Conservation (phyloP, 2,329 filamentous ascomycete genomes). For the Pseudocercospora ulei region DNA sequence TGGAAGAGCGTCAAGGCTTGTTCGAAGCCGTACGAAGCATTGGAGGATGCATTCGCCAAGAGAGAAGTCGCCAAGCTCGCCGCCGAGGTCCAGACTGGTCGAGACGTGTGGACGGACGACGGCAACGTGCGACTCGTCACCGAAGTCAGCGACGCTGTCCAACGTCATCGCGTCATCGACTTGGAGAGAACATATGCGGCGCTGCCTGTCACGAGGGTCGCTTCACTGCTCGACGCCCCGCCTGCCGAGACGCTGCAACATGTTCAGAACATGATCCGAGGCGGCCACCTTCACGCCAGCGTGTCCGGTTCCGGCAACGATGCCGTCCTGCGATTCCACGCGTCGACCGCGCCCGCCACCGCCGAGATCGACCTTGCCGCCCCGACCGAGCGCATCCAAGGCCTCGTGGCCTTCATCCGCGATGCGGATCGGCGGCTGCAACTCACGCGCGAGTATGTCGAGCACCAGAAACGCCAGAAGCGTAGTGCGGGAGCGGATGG, state of each 20-base stretch:
- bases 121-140: slow-evolving; percentile 61
- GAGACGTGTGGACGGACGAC: slow-evolving; percentile 48
- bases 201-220: slow-evolving; percentile 48
- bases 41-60: slow-evolving; percentile 60
- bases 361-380: slow-evolving; percentile 36
- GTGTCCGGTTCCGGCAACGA: slow-evolving; percentile 39
- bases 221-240: slow-evolving; percentile 44
- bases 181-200: slow-evolving; percentile 63
- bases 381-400: slow-evolving; percentile 45
- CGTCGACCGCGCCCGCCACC: slow-evolving; percentile 15
- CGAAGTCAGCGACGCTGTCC: slow-evolving; percentile 60
- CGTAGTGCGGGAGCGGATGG: slow-evolving; percentile 32
- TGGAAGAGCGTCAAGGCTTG: slow-evolving; percentile 50
- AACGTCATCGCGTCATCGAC: slow-evolving; percentile 63
- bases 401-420: slow-evolving; percentile 45
- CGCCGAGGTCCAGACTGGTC: slow-evolving; percentile 53
- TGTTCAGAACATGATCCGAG: slow-evolving; percentile 45
- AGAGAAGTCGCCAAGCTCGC: slow-evolving; percentile 51
- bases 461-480: slow-evolving; percentile 44
- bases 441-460: slow-evolving; percentile 51
- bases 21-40: slow-evolving; percentile 58
- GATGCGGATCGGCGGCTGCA: slow-evolving; percentile 49
- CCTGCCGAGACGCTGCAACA: slow-evolving; percentile 46
- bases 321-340: slow-evolving; percentile 47
- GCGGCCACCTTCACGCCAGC: slow-evolving; percentile 44